A percentile compares a stretch with the other conserved stretches of the same genome.
Conservation (phyloP, 352 stramenopile species). For the Phytophthora vignae region DNA sequence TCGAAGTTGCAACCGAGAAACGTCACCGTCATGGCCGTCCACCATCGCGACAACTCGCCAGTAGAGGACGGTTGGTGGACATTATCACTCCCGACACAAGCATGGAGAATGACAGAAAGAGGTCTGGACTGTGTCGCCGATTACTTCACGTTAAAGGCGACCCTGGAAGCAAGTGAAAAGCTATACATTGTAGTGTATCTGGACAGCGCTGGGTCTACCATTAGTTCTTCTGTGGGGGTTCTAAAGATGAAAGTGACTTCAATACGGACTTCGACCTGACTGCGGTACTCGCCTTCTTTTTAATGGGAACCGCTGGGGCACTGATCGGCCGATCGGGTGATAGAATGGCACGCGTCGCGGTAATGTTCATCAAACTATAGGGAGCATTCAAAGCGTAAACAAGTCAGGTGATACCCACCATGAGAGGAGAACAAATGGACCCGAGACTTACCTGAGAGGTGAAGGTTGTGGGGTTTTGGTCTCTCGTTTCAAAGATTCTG, state of each 20-base stretch:
- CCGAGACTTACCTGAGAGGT: slow-evolving; percentile 39
- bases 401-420: neutral
- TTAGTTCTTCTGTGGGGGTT: slow-evolving; percentile 16
- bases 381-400: neutral
- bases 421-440: neutral
- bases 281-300: slow-evolving; percentile 47
- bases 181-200: neutral
- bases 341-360: slow-evolving; percentile 41
- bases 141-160: slow-evolving; percentile 47
- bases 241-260: slow-evolving; percentile 19
- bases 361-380: slow-evolving; percentile 51
- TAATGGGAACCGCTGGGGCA: slow-evolving; percentile 49
- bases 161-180: slow-evolving; percentile 1
- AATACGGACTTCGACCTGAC: slow-evolving; percentile 29
- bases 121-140: slow-evolving; percentile 43
- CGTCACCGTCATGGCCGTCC: slow-evolving; percentile 47
- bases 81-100: slow-evolving; percentile 29
- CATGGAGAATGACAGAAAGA: slow-evolving; percentile 51
- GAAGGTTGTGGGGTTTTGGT: slow-evolving; percentile 23
- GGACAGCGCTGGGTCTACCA: neutral
- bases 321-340: slow-evolving; percentile 62
- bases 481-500: slow-evolving; percentile 23
- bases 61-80: slow-evolving; percentile 44
- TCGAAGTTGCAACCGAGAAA: slow-evolving; percentile 36
- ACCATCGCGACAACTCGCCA: slow-evolving; percentile 46